Percentiles rank a stretch among this genome's conserved stretches.
Conservation (phyloP, 2,329 filamentous ascomycete species). For the Diplodia scrobiculata region DNA sequence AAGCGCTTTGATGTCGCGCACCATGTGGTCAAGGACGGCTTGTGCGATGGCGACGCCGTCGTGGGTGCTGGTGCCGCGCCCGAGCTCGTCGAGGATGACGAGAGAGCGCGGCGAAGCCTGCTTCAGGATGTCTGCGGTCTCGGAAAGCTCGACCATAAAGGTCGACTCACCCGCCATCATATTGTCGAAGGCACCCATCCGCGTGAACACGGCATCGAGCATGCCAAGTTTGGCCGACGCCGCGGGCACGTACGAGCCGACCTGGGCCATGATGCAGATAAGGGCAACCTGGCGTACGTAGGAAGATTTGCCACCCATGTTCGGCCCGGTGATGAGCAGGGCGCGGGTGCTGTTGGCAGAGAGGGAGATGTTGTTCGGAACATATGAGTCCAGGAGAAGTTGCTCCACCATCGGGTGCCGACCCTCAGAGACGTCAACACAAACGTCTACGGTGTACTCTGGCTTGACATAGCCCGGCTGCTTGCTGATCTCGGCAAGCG, state of each 20-base stretch:
- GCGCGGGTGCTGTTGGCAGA: constrained; percentile 62
- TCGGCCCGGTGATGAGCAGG: constrained; percentile 90
- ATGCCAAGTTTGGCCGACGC: constrained; percentile 72
- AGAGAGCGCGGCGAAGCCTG: constrained; percentile 81
- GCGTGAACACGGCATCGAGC: constrained; percentile 87
- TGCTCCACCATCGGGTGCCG: constrained; percentile 97
- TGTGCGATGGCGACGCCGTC: constrained; percentile 96
- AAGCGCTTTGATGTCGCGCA: constrained; percentile 71
- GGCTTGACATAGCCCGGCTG: constrained; percentile 89
- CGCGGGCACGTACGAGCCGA: constrained; percentile 92
- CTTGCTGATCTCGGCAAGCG: constrained; percentile 77
- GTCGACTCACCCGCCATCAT: constrained; percentile 93
- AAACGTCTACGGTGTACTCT: constrained; percentile 63
- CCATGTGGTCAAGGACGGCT: constrained; percentile 82
- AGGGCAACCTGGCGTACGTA: constrained; percentile 92
- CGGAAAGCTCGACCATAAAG: constrained; percentile 96
- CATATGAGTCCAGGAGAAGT: constrained; percentile 79
- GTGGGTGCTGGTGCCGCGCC: constrained; percentile 89
- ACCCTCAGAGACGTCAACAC: constrained; percentile 71
- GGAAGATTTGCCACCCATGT: constrained; percentile 99
- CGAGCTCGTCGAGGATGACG: constrained; percentile 92
- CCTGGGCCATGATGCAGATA: constrained; percentile 89
- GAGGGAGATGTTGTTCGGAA: constrained; percentile 82
- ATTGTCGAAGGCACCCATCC: constrained; percentile 95
- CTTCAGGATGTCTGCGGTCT: constrained; percentile 88